These are phyloP conservation scores for Ambrosiella cleistominuta DNA, from an alignment of 2,329 filamentous ascomycete genomes.

Conservation along the genomic window DNA sequence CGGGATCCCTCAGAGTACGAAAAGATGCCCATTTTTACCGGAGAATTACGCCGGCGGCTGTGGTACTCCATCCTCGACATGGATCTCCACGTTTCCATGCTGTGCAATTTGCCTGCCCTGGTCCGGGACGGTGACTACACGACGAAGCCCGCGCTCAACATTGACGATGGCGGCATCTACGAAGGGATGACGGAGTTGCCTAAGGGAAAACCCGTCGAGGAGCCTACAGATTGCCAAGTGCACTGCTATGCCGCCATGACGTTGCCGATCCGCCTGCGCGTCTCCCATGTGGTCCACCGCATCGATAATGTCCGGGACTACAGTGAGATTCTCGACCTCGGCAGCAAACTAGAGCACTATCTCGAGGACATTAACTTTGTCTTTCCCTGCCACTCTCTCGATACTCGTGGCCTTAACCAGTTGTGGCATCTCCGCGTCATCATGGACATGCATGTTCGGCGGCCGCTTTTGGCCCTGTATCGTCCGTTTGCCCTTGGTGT, in stretches of 20 bases:
- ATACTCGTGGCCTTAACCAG: slow-evolving; percentile 28
- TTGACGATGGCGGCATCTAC: slow-evolving; percentile 33
- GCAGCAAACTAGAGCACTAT: slow-evolving; percentile 33
- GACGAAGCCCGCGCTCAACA: slow-evolving; percentile 33
- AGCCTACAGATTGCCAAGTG: slow-evolving; percentile 34
- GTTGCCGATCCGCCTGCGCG: slow-evolving; percentile 30
- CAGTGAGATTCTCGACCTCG: slow-evolving; percentile 34
- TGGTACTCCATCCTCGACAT: slow-evolving; percentile 41
- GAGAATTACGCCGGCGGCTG: slow-evolving; percentile 35
- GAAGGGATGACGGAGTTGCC: slow-evolving; percentile 32
- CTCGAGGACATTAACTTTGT: slow-evolving; percentile 38
- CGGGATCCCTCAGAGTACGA: slow-evolving; percentile 37
- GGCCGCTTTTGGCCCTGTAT: slow-evolving; percentile 35
- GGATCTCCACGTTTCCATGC: slow-evolving; percentile 36
- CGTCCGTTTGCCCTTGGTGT: slow-evolving; percentile 37
- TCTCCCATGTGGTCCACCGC: slow-evolving; percentile 31
- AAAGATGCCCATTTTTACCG: slow-evolving; percentile 31
- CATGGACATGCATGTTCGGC: slow-evolving; percentile 36
- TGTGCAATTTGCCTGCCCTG: slow-evolving; percentile 32
- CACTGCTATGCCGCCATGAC: slow-evolving; percentile 37
- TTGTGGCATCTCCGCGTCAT: slow-evolving; percentile 34
- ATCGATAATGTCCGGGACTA: slow-evolving; percentile 36
- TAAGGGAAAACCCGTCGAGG: slow-evolving; percentile 31
- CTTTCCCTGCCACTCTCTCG: slow-evolving; percentile 28
- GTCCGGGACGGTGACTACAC: slow-evolving; percentile 36